Conservation (phyloP, 2,329 filamentous ascomycete species). For the Alternaria alternata region DNA sequence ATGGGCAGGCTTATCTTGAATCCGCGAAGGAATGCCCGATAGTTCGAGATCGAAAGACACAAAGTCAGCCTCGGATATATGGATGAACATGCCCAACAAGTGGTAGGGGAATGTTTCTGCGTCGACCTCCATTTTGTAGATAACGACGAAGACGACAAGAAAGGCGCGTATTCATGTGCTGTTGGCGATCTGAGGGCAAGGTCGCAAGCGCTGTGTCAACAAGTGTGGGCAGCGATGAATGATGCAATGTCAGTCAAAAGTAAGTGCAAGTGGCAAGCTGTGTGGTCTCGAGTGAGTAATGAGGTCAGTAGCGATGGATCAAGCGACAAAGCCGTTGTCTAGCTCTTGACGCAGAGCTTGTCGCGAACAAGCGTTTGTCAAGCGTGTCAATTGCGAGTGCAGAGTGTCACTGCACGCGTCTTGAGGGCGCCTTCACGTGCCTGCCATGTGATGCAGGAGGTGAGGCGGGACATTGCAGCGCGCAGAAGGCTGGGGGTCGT, state of each 20-base stretch:
- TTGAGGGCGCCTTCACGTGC: background rate
- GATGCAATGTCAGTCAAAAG: constrained; percentile 1
- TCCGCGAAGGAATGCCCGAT: constrained; percentile 64
- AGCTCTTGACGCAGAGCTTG: constrained; percentile 13
- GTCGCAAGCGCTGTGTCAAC: background rate
- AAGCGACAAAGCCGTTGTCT: constrained; percentile 17
- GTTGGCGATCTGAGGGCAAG: background rate
- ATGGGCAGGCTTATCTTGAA: constrained; percentile 47
- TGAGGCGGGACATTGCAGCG: constrained; percentile 8
- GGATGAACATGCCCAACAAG: constrained; percentile 64
- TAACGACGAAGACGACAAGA: background rate
- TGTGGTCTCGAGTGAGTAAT: constrained; percentile 15
- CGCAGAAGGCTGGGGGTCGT: background rate
- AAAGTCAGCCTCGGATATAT: constrained; percentile 67
- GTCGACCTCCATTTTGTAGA: constrained; percentile 64
- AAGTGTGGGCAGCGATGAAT: background rate
- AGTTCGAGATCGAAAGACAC: constrained; percentile 73
- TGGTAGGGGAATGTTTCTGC: constrained; percentile 58
- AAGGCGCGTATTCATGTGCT: background rate
- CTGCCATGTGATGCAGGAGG: background rate
- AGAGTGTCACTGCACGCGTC: background rate
- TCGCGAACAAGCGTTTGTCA: constrained; percentile 16
- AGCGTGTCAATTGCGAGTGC: constrained; percentile 5
- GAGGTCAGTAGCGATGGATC: constrained; percentile 25
- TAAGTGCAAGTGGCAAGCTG: constrained; percentile 14